Base-by-base conservation (phyloP, 768 basidiomycete species). In the Boletus vinaceobasis region DNA sequence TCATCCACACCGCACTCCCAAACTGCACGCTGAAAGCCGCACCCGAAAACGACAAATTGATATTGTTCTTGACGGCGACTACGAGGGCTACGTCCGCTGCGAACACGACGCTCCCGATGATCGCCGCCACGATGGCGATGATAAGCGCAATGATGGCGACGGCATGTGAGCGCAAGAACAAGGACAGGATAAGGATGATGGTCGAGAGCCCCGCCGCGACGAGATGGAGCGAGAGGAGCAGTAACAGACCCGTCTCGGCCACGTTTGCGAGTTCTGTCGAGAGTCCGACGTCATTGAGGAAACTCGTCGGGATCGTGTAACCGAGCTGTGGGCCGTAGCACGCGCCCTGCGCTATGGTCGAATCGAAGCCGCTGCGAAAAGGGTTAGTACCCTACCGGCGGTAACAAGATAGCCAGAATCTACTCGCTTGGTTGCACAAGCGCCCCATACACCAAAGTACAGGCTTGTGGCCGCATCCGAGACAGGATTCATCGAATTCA, bases 391-490 rank as follows among this genome's bases (percentile, higher is more conserved):
- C 6, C 21, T 5, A 7, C 13, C 17, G 32, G 10, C 2, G 14
- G 19, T 21, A 21, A 29, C 9, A 17, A n/a, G 6, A 23, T 15
- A 10, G n/a, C 1, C 10, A 21, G 5, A 13, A 15, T 35, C 37
- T 14, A 58, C 61, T 56, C 44, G 79, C 83, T 76, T 81, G n/a
- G 70, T 70, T 1, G 84, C 84, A 70, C 92, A 94, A 35, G 86
- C 76, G 1, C 92, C 92, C 87, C 90, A 93, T 6, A 92, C 85
- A 4, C 92, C 92, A 57, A 92, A 87, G 35, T 82, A 78, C 10
- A 91, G 69, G 60, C 77, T 74, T 4, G 83, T 85, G 29, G 84
- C 83, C 13, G 83, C 69, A 56, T 76, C 76, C 11, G 85, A 83
- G 33, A 65, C 59, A 3, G 77, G 76, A 46, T 72, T 66, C 39